Evolutionary conservation across 2,329 filamentous ascomycete genomes (phyloP), one percentile per base, ranked within the genome.

Genomic region (Colletotrichum sojae): DNA sequence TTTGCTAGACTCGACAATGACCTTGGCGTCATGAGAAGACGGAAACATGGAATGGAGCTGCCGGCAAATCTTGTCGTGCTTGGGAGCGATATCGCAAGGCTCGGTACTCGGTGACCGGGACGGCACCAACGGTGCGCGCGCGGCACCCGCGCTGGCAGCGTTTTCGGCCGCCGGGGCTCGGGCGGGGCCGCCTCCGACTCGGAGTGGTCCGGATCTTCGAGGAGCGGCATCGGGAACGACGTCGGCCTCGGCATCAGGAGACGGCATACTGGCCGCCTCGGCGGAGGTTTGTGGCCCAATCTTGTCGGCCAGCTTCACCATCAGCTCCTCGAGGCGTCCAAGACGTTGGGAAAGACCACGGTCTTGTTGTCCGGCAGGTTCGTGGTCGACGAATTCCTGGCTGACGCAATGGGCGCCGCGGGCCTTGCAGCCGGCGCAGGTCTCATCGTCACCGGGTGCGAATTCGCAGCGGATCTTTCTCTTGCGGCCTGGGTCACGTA

Each of bases 391-490:
- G 25, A 81, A 81, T 57, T 87, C 84, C 70, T 89, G 86, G 68
- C 84, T 81, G 36, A 86, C 73, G 63, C 86, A 88, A 46, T 72
- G 71, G 0, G 79, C 77, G 1, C 81, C 78, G 0, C 86, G 82
- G 6, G 82, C 75, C 20, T 78, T 75, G 71, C 87, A 89, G 2
- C 79, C 81, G 36, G 81, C 75, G 66, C 87, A 89, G 2, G 82
- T 71, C 4, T 76, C 65, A 5, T 83, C 80, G 3, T 77, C 72
- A 4, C 79, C 73, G 4, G 78, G 73, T 12, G 77, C 75, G 67
- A 86, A 84, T 16, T 80, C 82, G 73, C 87, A 89, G 2, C 81
- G 79, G 5, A 84, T 80, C 76, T 89, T 89, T 25, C 86, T 82
- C 58, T 84, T 81, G 20, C 67, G 55, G 51, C 67, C 67, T 69